Evolutionary conservation across 345 rosid genomes (phyloP).

Genomic region (Syzygium jambos): DNA sequence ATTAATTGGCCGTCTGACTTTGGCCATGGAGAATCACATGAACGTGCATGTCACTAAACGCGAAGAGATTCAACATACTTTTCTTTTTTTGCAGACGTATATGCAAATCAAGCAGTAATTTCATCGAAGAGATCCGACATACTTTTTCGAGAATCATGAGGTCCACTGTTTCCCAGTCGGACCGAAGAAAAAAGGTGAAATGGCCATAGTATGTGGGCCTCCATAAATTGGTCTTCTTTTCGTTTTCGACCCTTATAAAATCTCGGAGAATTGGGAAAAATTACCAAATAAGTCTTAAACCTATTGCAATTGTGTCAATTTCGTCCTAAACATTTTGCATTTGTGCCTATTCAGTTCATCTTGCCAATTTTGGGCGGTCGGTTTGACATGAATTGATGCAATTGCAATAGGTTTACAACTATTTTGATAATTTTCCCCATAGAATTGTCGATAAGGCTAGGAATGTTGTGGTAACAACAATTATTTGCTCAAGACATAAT

Average conservation of each 20-base stretch:
- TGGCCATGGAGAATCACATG: no score
- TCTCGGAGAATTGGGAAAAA: background rate
- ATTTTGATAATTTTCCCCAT: no score
- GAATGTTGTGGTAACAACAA: background rate
- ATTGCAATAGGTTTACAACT: no score
- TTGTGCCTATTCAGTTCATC: no score
- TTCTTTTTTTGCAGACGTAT: fast-evolving
- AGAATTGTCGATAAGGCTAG: background rate
- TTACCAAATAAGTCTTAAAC: no score
- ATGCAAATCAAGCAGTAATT: background rate
- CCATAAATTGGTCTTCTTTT: background rate
- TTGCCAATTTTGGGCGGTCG: fast-evolving
- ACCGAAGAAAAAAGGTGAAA: background rate
- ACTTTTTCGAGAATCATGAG: background rate
- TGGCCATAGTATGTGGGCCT: background rate
- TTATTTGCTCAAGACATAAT: background rate
- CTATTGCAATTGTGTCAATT: no score
- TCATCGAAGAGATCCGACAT: background rate
- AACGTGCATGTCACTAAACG: no score
- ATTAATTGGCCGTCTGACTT: no score
- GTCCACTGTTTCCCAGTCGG: background rate
- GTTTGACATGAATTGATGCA: no score
- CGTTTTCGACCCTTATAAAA: background rate
- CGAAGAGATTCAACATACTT: no score
- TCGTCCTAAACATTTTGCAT: no score